These are phyloP conservation scores for Metschnikowia vanudenii DNA, from an alignment of 805 yeast genomes.

Conservation along the genomic window DNA sequence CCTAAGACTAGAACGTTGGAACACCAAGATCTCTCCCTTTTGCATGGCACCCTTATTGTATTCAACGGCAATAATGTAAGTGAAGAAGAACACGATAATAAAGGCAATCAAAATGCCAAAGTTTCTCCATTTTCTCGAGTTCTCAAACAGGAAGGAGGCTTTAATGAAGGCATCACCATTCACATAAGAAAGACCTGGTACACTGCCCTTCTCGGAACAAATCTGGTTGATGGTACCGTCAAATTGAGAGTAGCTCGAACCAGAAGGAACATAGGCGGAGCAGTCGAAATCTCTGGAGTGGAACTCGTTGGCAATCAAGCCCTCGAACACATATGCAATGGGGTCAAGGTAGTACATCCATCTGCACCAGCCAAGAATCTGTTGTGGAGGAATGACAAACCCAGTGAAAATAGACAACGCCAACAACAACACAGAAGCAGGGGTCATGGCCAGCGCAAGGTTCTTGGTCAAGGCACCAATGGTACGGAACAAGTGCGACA, in stretches of 20 bases:
- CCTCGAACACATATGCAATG: slow-evolving; percentile 28
- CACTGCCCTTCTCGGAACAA: slow-evolving; percentile 19
- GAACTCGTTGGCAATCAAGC: slow-evolving; percentile 26
- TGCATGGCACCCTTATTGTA: slow-evolving; percentile 59
- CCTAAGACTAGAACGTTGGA: slow-evolving; percentile 38
- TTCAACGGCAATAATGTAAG: slow-evolving; percentile 57
- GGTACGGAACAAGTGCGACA: slow-evolving; percentile 40
- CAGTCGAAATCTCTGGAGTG: slow-evolving; percentile 25
- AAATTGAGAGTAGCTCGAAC: slow-evolving; percentile 21
- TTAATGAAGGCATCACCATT: slow-evolving; percentile 32
- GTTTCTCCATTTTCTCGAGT: no score
- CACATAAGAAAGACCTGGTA: slow-evolving; percentile 23
- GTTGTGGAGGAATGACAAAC: slow-evolving; percentile 39
- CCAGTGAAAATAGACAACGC: slow-evolving; percentile 55
- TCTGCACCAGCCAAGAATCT: slow-evolving; percentile 30
- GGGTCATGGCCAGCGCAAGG: slow-evolving; percentile 40
- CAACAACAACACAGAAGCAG: slow-evolving; percentile 43
- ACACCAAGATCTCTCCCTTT: slow-evolving; percentile 69
- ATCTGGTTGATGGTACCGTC: slow-evolving; percentile 6
- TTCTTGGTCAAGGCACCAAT: slow-evolving; percentile 40
- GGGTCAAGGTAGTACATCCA: slow-evolving; percentile 39
- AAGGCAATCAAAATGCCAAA: no score
- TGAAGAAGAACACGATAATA: slow-evolving; percentile 33
- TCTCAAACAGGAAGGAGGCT: no score
- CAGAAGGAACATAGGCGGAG: slow-evolving; percentile 20